Conservation (phyloP, 2,329 filamentous ascomycete genomes). For the Fusarium sp. region DNA sequence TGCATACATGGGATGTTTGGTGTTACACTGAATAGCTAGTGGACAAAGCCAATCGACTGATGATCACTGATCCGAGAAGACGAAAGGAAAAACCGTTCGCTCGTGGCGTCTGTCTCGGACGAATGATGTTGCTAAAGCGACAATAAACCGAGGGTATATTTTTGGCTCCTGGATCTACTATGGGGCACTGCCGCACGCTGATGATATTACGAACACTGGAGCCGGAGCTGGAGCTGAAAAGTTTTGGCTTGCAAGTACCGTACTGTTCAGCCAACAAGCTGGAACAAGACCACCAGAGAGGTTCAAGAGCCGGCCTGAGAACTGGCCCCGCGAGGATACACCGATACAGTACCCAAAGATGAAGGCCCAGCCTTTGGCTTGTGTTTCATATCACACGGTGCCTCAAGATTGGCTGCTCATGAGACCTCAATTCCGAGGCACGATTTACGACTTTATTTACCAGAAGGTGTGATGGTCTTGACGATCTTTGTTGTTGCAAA, state of each 20-base stretch:
- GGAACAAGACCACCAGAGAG: conserved; percentile 9
- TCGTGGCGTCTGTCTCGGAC: conserved; percentile 33
- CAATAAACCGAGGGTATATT: conserved; percentile 4
- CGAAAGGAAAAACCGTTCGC: conserved; percentile 21
- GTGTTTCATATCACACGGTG: background rate
- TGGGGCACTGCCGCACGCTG: conserved; percentile 7
- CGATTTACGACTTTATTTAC: conserved; percentile 13
- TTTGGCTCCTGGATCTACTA: conserved; percentile 18
- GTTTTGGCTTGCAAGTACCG: background rate
- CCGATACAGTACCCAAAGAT: conserved; percentile 3
- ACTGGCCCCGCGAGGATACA: background rate
- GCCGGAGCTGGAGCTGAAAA: background rate
- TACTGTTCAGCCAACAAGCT: background rate
- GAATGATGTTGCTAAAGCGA: conserved; percentile 32
- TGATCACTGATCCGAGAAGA: conserved; percentile 3
- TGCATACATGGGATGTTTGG: background rate
- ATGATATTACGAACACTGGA: background rate
- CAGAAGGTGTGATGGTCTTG: conserved; percentile 17
- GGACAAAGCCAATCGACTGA: conserved; percentile 21
- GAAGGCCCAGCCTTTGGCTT: background rate
- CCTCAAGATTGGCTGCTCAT: conserved; percentile 29
- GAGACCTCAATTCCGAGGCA: conserved; percentile 34
- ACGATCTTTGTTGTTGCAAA: conserved; percentile 13
- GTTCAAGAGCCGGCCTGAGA: background rate
- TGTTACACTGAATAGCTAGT: conserved; percentile 2